phyloP scores from a whole-genome alignment of 1,284 basidiomycete genomes.

The Fistulinella staudtii region DNA sequence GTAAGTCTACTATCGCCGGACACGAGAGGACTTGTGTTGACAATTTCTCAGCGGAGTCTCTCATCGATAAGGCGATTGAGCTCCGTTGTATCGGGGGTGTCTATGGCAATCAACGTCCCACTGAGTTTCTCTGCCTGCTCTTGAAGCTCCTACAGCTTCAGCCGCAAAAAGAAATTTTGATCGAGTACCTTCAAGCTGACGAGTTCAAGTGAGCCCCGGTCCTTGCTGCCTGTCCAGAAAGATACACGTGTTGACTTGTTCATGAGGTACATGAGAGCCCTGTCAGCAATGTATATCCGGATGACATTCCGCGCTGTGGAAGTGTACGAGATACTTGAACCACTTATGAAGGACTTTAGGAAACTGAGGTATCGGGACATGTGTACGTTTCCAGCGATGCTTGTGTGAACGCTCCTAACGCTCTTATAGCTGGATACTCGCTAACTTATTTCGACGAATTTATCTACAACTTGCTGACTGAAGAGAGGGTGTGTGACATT shows the following conservation, averaged over 20 bases:
- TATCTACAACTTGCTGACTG: slow-evolving; percentile 77
- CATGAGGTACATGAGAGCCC: slow-evolving; percentile 83
- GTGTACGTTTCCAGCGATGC: slow-evolving; percentile 47
- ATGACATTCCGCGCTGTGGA: slow-evolving; percentile 90
- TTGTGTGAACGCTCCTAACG: slow-evolving; percentile 2
- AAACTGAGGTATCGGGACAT: slow-evolving; percentile 83
- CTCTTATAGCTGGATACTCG: slow-evolving; percentile 64
- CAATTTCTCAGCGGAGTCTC: slow-evolving; percentile 65
- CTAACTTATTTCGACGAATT: slow-evolving; percentile 93
- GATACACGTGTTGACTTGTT: slow-evolving; percentile 1
- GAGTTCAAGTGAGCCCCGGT: slow-evolving; percentile 85
- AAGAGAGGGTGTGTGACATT: slow-evolving; percentile 95
- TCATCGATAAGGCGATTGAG: slow-evolving; percentile 91
- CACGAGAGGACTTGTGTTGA: not conserved
- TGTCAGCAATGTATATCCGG: slow-evolving; percentile 93
- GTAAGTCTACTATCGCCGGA: slow-evolving; percentile 37
- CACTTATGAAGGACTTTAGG: slow-evolving; percentile 88
- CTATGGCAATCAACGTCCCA: slow-evolving; percentile 89
- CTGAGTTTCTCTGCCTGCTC: slow-evolving; percentile 87
- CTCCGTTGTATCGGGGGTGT: slow-evolving; percentile 88
- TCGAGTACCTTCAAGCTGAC: slow-evolving; percentile 92
- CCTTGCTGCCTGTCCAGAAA: no score
- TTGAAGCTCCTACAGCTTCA: slow-evolving; percentile 96
- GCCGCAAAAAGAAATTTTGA: slow-evolving; percentile 92
- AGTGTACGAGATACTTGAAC: slow-evolving; percentile 91